Evolutionary conservation across 805 yeast species (phyloP).

Genomic region (Saturnispora zaruensis): DNA sequence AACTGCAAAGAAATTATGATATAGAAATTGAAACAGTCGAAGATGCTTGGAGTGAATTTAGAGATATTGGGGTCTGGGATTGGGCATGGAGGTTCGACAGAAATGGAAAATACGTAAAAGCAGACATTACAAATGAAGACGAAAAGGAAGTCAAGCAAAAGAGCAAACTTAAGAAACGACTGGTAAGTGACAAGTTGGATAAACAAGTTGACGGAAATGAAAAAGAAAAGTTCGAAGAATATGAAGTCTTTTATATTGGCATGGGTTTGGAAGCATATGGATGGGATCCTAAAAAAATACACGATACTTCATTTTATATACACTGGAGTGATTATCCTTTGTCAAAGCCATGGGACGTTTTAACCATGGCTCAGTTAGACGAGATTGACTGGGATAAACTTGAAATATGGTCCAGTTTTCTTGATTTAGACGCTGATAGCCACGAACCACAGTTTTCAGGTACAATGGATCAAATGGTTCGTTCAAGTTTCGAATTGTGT

Average conservation of each 20-base stretch:
- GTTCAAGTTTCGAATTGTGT: constrained; percentile 11
- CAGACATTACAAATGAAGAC: not conserved
- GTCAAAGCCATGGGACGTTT: constrained; percentile 52
- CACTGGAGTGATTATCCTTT: constrained; percentile 64
- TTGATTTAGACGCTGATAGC: constrained; percentile 1
- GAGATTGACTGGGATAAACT: not conserved
- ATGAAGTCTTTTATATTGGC: constrained; percentile 5
- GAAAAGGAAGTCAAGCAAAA: not conserved
- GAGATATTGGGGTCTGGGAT: constrained; percentile 14
- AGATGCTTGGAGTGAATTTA: constrained; percentile 9
- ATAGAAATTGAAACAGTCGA: constrained; percentile 6
- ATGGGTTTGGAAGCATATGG: constrained; percentile 18
- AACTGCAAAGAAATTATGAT: constrained; percentile 5
- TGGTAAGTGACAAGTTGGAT: not conserved
- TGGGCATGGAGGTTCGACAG: constrained; percentile 15
- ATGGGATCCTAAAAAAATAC: constrained; percentile 29
- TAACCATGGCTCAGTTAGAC: constrained; percentile 7
- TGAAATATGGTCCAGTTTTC: constrained; percentile 2
- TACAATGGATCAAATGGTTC: constrained; percentile 10
- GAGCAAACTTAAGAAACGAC: not conserved
- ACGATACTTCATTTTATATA: constrained; percentile 32
- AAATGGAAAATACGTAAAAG: constrained; percentile 3
- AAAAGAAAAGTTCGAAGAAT: not conserved
- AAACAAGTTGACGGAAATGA: constrained; percentile 5
- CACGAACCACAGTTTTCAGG: not conserved